These are phyloP conservation scores for Globisporangium heterothallicum DNA, from an alignment of 352 stramenopile species.

Conservation along the genomic window DNA sequence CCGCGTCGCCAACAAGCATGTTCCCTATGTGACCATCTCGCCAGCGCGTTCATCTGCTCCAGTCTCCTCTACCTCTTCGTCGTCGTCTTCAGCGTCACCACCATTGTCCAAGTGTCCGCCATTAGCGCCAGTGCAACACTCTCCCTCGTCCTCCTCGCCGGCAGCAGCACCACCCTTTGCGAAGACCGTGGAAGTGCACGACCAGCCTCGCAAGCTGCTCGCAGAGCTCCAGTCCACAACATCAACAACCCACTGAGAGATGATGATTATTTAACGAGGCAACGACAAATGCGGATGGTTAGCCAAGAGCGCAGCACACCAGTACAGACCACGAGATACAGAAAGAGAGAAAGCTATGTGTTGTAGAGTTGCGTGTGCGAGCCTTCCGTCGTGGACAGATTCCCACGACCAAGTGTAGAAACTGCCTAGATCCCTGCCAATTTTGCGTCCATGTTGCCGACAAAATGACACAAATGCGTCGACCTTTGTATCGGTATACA, in stretches of 20 bases:
- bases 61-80: not conserved
- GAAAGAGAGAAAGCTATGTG: too few species aligned
- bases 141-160: too few species aligned
- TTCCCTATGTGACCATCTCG: conserved; percentile 1
- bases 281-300: too few species aligned
- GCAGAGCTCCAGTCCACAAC: conserved; percentile 13
- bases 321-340: too few species aligned
- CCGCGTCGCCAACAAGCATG: conserved; percentile 4
- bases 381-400: too few species aligned
- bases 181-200: conserved; percentile 3
- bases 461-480: too few species aligned
- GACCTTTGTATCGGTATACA: too few species aligned
- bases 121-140: conserved; percentile 6
- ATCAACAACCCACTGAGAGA: not conserved
- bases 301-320: too few species aligned
- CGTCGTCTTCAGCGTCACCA: not conserved
- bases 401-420: too few species aligned
- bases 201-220: conserved; percentile 9
- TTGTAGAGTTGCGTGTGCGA: too few species aligned
- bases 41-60: not conserved
- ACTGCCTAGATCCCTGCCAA: too few species aligned
- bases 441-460: too few species aligned
- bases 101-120: conserved; percentile 6
- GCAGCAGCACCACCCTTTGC: not conserved
- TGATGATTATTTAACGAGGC: conserved; percentile 11